Base-by-base conservation (phyloP, 768 basidiomycete genomes). In the Lactarius vividus region DNA sequence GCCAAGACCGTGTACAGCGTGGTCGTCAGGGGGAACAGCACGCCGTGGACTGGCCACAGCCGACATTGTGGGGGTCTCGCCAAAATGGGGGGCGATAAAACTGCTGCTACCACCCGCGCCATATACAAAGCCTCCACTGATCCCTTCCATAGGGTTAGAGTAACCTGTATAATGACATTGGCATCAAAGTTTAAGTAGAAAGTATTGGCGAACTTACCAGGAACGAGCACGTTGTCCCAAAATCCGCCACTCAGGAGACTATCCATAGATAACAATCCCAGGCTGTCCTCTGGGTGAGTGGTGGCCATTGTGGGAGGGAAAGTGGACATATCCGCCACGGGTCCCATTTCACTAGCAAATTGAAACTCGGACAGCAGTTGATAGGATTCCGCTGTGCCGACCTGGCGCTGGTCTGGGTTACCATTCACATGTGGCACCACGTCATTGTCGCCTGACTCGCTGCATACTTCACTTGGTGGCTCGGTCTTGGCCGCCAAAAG, bases 241-340 rank as follows among this genome's bases (percentile, higher is more conserved):
- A 94, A 94, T 49, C 85, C 86, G 65, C 81, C 85, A 66, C 85
- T 88, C 60, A 94, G 79, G 52, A 94, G 88, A 71, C 85, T 88
- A 71, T 94, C 92, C 88, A 94, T 92, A 59, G 90, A 87, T 67
- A 94, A 73, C 78, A 82, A 75, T 49, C 81, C 82, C 64, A 74
- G 73, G 55, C 75, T 74, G 66, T 78, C 79, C 62, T 78, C 79
- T 42, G 74, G 56, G 61, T 81, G 80, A 63, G 78, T 62, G 5
- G 85, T 81, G 57, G 85, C 88, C 88, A 92, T 92, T 60, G 88
- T 92, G n/a, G 92, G 92, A 57, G 91, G 92, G 83, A 93, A 93
- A 62, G 86, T 91, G 56, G 88, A 84, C 71, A 93, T 86, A 74
- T 93, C 91, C 67, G 83, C 85, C 18, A 87, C 89, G 4, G 89